Evolutionary conservation across 1,139 yeast species (phyloP).

Genomic region (Diutina siamensis): DNA sequence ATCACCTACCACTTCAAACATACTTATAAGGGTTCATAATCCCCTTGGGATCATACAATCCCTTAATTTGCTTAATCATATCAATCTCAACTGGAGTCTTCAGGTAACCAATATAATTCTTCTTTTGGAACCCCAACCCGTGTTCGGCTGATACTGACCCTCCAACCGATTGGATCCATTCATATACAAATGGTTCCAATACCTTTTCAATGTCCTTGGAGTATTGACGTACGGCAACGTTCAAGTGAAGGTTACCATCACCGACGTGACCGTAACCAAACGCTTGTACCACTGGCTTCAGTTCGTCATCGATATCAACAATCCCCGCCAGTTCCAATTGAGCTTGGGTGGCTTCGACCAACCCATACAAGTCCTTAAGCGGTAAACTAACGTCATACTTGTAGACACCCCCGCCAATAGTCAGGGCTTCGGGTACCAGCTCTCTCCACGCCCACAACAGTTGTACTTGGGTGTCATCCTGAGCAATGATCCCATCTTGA

Average conservation of each 20-base stretch:
- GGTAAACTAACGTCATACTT: conserved; percentile 94
- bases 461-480: conserved; percentile 77
- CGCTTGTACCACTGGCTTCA: conserved; percentile 72
- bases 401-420: conserved; percentile 85
- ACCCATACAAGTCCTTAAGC: conserved; percentile 59
- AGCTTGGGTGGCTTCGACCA: conserved; percentile 63
- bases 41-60: conserved; percentile 79
- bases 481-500: conserved; percentile 89
- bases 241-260: conserved; percentile 88
- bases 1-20: conserved; percentile 24
- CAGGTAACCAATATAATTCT: conserved; percentile 73
- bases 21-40: conserved; percentile 92
- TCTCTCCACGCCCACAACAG: conserved; percentile 95
- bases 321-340: conserved; percentile 46
- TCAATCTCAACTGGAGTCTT: conserved; percentile 59
- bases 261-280: conserved; percentile 96
- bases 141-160: conserved; percentile 97
- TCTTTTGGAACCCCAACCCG: conserved; percentile 94
- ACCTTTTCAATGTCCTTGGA: conserved; percentile 62
- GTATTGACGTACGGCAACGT: conserved; percentile 82
- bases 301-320: conserved; percentile 51
- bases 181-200: conserved; percentile 88
- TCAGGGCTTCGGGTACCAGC: conserved; percentile 79
- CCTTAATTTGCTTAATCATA: conserved; percentile 65
- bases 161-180: conserved; percentile 61